A percentile compares a stretch with the other conserved stretches of the same genome.
phyloP scores from a whole-genome alignment of 2,329 filamentous ascomycete species.

The Cercospora sp. region DNA sequence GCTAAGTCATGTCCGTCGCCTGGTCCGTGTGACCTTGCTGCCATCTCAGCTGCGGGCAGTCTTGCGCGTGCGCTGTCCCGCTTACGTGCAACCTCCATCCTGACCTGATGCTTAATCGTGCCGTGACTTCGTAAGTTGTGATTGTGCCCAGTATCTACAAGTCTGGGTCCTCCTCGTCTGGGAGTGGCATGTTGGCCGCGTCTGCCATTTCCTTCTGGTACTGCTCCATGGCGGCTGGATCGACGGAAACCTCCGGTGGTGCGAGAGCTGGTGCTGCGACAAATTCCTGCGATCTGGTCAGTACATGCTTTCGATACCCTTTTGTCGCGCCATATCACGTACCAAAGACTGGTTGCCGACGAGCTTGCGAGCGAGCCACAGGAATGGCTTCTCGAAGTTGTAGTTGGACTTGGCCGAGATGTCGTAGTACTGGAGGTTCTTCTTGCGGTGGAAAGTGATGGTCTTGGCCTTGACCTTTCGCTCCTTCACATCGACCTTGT shows the following conservation, averaged over 20 bases:
- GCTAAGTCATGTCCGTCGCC: slow-evolving; percentile 31
- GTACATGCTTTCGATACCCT: slow-evolving; percentile 13
- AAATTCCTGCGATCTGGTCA: slow-evolving; percentile 69
- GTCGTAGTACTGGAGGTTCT: slow-evolving; percentile 99
- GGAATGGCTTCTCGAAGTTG: slow-evolving; percentile 99
- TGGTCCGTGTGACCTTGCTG: slow-evolving; percentile 31
- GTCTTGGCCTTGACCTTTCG: slow-evolving; percentile 99
- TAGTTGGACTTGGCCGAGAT: slow-evolving; percentile 99
- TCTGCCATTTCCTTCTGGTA: slow-evolving; percentile 87
- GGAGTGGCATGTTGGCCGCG: slow-evolving; percentile 80
- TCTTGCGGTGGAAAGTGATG: slow-evolving; percentile 99
- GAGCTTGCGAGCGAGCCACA: slow-evolving; percentile 98
- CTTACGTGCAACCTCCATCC: slow-evolving; percentile 23
- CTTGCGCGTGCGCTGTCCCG: slow-evolving; percentile 23
- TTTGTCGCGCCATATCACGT: slow-evolving; percentile 42
- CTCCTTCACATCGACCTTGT: slow-evolving; percentile 99
- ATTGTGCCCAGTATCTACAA: slow-evolving; percentile 44
- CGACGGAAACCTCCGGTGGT: slow-evolving; percentile 87
- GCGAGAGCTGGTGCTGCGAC: slow-evolving; percentile 93
- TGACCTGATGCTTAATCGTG: slow-evolving; percentile 21
- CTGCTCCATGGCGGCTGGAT: slow-evolving; percentile 75
- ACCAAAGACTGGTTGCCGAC: slow-evolving; percentile 88
- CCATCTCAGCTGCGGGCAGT: slow-evolving; percentile 19
- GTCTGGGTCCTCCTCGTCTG: slow-evolving; percentile 84
- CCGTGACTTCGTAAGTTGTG: slow-evolving; percentile 27